A percentile compares a stretch with the other conserved stretches of the same genome.
These are phyloP conservation scores for Lyophyllum decastes DNA, from an alignment of 768 basidiomycete genomes.

Conservation along the genomic window DNA sequence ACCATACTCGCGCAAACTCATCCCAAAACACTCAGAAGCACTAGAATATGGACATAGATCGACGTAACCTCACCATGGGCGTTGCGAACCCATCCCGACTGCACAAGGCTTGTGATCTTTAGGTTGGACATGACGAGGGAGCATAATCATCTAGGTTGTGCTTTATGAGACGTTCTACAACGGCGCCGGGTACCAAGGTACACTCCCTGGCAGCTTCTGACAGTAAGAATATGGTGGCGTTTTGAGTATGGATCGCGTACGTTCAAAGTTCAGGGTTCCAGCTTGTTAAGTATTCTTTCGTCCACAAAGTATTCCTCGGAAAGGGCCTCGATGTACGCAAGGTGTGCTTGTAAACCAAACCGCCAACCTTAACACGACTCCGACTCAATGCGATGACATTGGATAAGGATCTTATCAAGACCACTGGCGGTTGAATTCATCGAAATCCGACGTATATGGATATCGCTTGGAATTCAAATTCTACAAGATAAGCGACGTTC, in stretches of 20 bases:
- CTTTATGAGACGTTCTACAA: neutral
- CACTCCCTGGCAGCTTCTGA: neutral
- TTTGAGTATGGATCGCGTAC: no score
- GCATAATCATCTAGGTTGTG: neutral
- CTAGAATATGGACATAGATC: neutral
- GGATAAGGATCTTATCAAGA: neutral
- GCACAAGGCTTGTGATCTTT: neutral
- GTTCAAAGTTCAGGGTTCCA: no score
- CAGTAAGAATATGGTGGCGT: neutral
- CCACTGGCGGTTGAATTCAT: neutral
- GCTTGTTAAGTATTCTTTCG: no score
- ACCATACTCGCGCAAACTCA: no score
- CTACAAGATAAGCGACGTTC: no score
- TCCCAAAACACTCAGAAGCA: no score
- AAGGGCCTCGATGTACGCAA: no score
- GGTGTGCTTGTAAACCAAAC: no score
- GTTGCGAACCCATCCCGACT: constrained; percentile 12
- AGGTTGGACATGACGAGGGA: neutral
- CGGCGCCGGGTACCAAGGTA: neutral
- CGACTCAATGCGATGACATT: no score
- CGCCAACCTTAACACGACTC: no score
- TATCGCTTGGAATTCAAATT: no score
- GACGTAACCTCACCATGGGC: neutral
- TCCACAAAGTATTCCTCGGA: no score
- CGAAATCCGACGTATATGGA: neutral